phyloP scores from a whole-genome alignment of 176 grass and related monocot genomes.

The Zoysia pacifica region DNA sequence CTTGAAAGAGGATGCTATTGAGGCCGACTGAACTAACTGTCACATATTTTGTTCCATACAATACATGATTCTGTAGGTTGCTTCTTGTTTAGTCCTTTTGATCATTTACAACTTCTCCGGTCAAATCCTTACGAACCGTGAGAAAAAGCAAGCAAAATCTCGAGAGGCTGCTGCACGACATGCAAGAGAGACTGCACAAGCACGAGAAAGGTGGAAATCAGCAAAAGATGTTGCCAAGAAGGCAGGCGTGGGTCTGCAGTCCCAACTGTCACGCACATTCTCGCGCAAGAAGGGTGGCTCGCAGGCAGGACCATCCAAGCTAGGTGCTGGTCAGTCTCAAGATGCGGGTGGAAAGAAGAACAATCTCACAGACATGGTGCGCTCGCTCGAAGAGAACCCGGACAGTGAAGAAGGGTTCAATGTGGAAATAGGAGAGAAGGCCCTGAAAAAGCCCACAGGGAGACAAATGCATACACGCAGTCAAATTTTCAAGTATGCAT shows the following conservation, averaged over 20 bases:
- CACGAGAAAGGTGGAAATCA: conserved; percentile 78
- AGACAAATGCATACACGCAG: conserved; percentile 80
- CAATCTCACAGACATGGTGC: conserved; percentile 68
- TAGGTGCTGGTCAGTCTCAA: neutral
- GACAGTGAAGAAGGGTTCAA: conserved; percentile 67
- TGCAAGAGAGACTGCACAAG: conserved; percentile 68
- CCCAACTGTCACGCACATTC: conserved; percentile 76
- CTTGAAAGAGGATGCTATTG: neutral
- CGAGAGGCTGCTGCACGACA: conserved; percentile 83
- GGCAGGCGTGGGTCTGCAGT: conserved; percentile 61
- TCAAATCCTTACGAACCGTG: conserved; percentile 81
- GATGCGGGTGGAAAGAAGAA: conserved; percentile 49
- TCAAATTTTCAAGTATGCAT: conserved; percentile 97
- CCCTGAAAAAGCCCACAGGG: conserved; percentile 68
- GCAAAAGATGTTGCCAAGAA: conserved; percentile 92
- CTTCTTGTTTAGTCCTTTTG: conserved; percentile 63
- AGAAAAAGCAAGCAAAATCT: conserved; percentile 91
- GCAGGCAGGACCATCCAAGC: conserved; percentile 24
- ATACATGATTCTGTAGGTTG: conserved; percentile 46
- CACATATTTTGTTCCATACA: neutral
- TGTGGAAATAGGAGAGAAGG: conserved; percentile 69
- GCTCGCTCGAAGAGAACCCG: conserved; percentile 62
- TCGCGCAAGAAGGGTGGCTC: conserved; percentile 58
- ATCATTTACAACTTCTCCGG: conserved; percentile 99
- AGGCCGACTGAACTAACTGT: conserved; percentile 25